phyloP scores from a whole-genome alignment of 2,329 filamentous ascomycete genomes.

The Colletotrichum aenigma region DNA sequence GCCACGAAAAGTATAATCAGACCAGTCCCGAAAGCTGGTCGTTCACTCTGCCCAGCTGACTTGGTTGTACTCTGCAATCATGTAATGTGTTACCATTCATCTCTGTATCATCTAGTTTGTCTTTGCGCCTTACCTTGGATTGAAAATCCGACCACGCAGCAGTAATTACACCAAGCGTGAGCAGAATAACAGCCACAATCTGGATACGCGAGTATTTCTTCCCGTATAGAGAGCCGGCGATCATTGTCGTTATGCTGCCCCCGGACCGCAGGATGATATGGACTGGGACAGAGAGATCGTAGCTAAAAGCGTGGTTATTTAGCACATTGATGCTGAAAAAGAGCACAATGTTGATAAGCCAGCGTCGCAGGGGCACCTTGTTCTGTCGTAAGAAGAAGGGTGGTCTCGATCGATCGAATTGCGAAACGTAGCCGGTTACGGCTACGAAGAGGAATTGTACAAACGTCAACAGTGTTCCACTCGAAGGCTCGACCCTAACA shows the following conservation, averaged over 20 bases:
- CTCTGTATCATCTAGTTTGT: background rate
- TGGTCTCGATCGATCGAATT: conserved; percentile 70
- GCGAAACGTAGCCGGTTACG: conserved; percentile 75
- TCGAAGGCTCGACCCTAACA: conserved; percentile 77
- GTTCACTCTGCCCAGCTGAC: conserved; percentile 13
- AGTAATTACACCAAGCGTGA: conserved; percentile 85
- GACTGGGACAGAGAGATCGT: conserved; percentile 93
- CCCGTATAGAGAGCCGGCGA: conserved; percentile 85
- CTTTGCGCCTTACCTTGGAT: conserved; percentile 67
- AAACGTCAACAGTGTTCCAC: conserved; percentile 86
- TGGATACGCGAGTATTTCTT: conserved; percentile 85
- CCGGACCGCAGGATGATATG: conserved; percentile 97
- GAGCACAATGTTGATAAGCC: conserved; percentile 86
- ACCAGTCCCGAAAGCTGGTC: conserved; percentile 64
- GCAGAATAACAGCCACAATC: conserved; percentile 77
- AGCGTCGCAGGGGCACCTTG: conserved; percentile 81
- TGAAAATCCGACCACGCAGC: conserved; percentile 90
- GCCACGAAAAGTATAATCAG: conserved; percentile 85
- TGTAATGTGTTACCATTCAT: background rate
- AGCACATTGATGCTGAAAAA: conserved; percentile 95
- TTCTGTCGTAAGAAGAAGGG: conserved; percentile 78
- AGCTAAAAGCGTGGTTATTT: conserved; percentile 98
- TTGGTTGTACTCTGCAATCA: background rate
- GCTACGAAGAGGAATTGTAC: conserved; percentile 88
- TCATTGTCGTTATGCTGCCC: conserved; percentile 93